A percentile compares a stretch with the other conserved stretches of the same genome.
phyloP scores from a whole-genome alignment of 2,329 filamentous ascomycete genomes.

The Balansia obtecta region DNA sequence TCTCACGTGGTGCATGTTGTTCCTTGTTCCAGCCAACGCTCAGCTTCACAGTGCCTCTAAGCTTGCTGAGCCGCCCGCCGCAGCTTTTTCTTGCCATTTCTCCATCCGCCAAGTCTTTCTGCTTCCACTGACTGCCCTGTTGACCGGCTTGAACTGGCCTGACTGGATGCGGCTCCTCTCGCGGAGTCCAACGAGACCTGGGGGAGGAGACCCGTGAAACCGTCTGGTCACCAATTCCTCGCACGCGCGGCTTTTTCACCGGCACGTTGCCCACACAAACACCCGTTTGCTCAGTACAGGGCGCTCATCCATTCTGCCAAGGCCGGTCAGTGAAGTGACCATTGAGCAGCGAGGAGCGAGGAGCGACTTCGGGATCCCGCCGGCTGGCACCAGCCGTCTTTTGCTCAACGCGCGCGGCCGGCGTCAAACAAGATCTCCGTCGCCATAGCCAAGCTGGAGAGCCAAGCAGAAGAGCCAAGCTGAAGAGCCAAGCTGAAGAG shows the following conservation, averaged over 20 bases:
- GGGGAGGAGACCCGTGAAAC: constrained; percentile 13
- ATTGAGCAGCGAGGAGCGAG: background rate
- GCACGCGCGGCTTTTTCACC: background rate
- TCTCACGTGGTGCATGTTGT: constrained; percentile 12
- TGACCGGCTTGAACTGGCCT: too few relatives aligned
- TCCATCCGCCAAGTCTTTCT: background rate
- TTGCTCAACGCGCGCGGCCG: background rate
- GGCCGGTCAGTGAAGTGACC: background rate
- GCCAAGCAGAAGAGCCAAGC: too few relatives aligned
- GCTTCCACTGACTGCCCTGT: too few relatives aligned
- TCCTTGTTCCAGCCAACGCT: constrained; percentile 7
- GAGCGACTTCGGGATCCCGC: background rate
- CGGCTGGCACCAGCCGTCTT: background rate
- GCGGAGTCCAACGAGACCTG: constrained; percentile 10
- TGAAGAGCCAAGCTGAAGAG: too few relatives aligned
- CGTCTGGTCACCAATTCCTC: background rate
- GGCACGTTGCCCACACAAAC: background rate
- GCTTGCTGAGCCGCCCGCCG: background rate
- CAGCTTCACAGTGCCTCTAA: constrained; percentile 5
- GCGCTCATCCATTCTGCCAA: too few relatives aligned
- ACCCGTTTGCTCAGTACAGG: too few relatives aligned
- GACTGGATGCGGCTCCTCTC: constrained; percentile 11
- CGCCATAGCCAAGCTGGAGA: background rate
- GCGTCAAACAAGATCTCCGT: too few relatives aligned
- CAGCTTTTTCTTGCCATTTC: background rate